Evolutionary conservation across 805 yeast genomes (phyloP), one percentile per base, ranked within the genome.

Genomic region (Candida vartiovaarae): DNA sequence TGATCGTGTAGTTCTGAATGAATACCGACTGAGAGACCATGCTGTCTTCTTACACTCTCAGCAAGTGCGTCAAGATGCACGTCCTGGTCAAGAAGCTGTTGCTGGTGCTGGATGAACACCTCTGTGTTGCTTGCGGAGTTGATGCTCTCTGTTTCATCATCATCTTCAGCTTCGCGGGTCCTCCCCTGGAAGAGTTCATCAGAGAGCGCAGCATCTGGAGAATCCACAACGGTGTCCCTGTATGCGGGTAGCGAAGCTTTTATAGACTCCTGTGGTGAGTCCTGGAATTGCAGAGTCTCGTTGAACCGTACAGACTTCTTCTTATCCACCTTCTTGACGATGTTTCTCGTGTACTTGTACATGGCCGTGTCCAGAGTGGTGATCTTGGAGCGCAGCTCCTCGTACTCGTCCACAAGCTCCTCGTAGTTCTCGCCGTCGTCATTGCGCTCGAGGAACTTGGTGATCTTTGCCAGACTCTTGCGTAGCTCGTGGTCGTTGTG

Each of bases 1-100:
- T 77, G 82, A 4, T 70, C 71, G 9, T 60, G 63, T 8, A 76
- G 54, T 48, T 78, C 82, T 5, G 60, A 62, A 45, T 75, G 66
- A 9, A 78, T 76, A 30, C 62, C 66, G 8, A 68, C 34, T 3
- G 81, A 72, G 37, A 78, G 60, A 1, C 63, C 66, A 47, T 68
- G 68, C 40, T 75, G 74, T 34, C 69, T 61, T 29, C 63, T 60
- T 1, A 76, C 70, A 0, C 78, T 70, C 4, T 56, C 51, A 2
- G 78, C 63, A 4, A 78, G 52, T 1, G 55, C 38, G 8, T 63
- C 64, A 8, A 78, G 49, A 32, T 70, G 66, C 1, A 58, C 52
- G 49, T 77, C 81, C 46, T 78, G 82, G 15, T 64, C 59, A 15
- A 65, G 46, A 7, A 76, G 43, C 42, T 72, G 70, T 46, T 74